Conservation (phyloP, 108 stramenopile species). For the Mediolabrus comicus region DNA sequence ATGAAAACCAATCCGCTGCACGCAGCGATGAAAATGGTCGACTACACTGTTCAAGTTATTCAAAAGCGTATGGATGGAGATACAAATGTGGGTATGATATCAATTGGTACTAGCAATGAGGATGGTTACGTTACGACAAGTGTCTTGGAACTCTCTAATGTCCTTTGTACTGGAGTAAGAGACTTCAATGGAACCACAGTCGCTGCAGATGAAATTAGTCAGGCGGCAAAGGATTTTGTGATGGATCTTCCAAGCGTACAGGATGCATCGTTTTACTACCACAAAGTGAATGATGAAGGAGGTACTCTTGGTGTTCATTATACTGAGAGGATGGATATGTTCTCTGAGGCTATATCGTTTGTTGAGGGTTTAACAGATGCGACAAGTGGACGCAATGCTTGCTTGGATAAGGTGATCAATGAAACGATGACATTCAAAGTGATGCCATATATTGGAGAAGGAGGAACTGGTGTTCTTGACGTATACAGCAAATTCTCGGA, state of each 20-base stretch:
- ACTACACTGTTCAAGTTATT: constrained; percentile 8
- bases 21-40: constrained; percentile 30
- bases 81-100: constrained; percentile 1
- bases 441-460: not conserved
- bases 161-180: constrained; percentile 27
- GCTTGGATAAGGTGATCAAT: constrained; percentile 12
- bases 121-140: not conserved
- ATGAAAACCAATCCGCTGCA: constrained; percentile 15
- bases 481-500: constrained; percentile 9
- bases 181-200: not conserved
- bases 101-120: not conserved
- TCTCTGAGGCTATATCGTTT: not conserved
- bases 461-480: not conserved
- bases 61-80: constrained; percentile 5
- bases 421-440: constrained; percentile 3
- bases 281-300: not conserved
- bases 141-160: constrained; percentile 3
- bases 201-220: constrained; percentile 8
- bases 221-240: constrained; percentile 6
- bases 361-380: constrained; percentile 6
- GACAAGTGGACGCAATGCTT: constrained; percentile 13
- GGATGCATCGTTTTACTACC: constrained; percentile 23
- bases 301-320: not conserved
- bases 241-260: not conserved
- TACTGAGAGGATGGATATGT: constrained; percentile 28